phyloP scores from a whole-genome alignment of 306 rosid species.

The Glycine soja region DNA sequence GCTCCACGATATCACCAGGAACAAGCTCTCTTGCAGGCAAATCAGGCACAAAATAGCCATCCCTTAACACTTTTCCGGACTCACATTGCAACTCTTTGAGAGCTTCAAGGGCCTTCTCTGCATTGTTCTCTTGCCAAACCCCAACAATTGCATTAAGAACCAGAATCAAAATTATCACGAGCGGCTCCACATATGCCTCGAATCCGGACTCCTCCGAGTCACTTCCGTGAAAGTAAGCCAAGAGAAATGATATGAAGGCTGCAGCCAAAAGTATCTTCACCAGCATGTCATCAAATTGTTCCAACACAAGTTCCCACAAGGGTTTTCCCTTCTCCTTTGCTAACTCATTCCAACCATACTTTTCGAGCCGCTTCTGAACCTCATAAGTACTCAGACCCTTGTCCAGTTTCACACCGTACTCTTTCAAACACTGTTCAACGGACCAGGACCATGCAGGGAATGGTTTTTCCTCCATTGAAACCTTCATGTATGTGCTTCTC shows the following conservation, averaged over 20 bases:
- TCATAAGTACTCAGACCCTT: conserved; percentile 73
- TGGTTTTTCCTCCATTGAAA: conserved; percentile 75
- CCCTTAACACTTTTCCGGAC: conserved; percentile 75
- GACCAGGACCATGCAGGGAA: conserved; percentile 89
- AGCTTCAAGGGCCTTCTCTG: conserved; percentile 91
- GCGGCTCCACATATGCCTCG: conserved; percentile 86
- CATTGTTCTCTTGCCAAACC: conserved; percentile 92
- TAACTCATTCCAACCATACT: conserved; percentile 84
- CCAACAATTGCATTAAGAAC: conserved; percentile 87
- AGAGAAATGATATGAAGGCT: conserved; percentile 74
- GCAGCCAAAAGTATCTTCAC: conserved; percentile 84
- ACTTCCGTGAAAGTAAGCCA: conserved; percentile 68
- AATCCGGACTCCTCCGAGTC: conserved; percentile 72
- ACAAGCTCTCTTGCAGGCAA: conserved; percentile 83
- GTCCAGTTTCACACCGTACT: conserved; percentile 70
- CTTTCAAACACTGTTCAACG: conserved; percentile 77
- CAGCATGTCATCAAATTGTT: conserved; percentile 82
- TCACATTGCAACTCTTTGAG: conserved; percentile 88
- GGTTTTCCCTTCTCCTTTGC: conserved; percentile 83
- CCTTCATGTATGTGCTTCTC: conserved; percentile 30
- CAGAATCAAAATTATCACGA: conserved; percentile 79
- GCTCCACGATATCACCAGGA: conserved; percentile 89
- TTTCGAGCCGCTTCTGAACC: conserved; percentile 68
- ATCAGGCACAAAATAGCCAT: conserved; percentile 69
- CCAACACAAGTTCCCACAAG: conserved; percentile 74